phyloP scores from a whole-genome alignment of 2,329 filamentous ascomycete genomes.

The Alternaria angustiovoidea region DNA sequence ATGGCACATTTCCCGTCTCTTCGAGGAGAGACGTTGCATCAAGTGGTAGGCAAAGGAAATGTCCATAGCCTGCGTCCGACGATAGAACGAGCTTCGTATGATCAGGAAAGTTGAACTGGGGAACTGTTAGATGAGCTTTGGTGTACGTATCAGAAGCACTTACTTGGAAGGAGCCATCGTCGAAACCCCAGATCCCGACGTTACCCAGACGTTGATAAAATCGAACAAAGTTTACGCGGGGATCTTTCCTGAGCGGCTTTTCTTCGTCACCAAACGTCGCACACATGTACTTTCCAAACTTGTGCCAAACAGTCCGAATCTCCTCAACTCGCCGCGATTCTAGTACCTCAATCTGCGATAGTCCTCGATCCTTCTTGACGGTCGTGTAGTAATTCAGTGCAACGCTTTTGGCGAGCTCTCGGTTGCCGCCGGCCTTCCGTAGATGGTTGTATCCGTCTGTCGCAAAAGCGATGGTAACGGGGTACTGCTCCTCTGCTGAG shows the following conservation, averaged over 20 bases:
- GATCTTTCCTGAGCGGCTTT: constrained; percentile 58
- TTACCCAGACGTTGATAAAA: constrained; percentile 85
- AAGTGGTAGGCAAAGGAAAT: constrained; percentile 79
- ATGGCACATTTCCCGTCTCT: constrained; percentile 66
- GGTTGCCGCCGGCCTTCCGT: constrained; percentile 69
- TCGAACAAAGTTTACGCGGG: constrained; percentile 67
- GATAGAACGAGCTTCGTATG: constrained; percentile 86
- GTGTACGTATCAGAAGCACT: constrained; percentile 18
- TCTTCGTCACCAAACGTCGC: constrained; percentile 53
- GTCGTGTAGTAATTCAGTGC: constrained; percentile 78
- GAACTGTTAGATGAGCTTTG: constrained; percentile 10
- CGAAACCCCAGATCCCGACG: constrained; percentile 82
- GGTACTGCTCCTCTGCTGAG: constrained; percentile 58
- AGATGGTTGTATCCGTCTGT: constrained; percentile 76
- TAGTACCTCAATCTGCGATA: constrained; percentile 67
- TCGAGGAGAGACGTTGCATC: constrained; percentile 73
- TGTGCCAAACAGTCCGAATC: constrained; percentile 69
- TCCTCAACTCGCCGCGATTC: constrained; percentile 66
- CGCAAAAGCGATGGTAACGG: constrained; percentile 76
- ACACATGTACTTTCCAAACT: constrained; percentile 75
- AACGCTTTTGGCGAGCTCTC: constrained; percentile 53
- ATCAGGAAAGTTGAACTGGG: constrained; percentile 85
- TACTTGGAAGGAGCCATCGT: constrained; percentile 80
- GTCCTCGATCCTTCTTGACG: constrained; percentile 66
- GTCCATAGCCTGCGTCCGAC: constrained; percentile 75